phyloP scores from a whole-genome alignment of 768 basidiomycete species.

The Grammothele lineata region DNA sequence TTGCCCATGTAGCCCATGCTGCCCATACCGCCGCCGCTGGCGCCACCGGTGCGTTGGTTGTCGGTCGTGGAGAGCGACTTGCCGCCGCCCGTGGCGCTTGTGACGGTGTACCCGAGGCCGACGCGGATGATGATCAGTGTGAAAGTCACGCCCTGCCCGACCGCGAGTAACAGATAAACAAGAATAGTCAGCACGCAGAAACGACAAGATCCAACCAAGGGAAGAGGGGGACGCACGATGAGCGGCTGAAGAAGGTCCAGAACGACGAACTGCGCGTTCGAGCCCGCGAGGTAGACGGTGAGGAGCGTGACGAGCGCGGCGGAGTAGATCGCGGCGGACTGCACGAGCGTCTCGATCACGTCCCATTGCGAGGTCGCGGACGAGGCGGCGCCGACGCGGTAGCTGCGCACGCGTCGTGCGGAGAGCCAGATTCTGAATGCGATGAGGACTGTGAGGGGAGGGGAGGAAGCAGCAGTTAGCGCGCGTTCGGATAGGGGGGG shows the following conservation, averaged over 20 bases:
- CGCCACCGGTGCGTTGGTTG: not conserved
- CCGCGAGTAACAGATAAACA: not conserved
- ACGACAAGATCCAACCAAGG: not conserved
- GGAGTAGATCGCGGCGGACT: conserved; percentile 11
- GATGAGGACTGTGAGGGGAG: too few relatives aligned
- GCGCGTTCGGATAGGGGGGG: too few relatives aligned
- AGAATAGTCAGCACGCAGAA: too few relatives aligned
- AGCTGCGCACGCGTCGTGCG: not conserved
- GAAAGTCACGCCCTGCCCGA: too few relatives aligned
- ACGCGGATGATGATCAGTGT: too few relatives aligned
- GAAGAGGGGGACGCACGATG: conserved; percentile 3
- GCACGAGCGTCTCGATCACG: conserved; percentile 9
- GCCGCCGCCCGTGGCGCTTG: not conserved
- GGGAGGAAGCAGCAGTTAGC: too few relatives aligned
- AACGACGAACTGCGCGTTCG: conserved; percentile 8
- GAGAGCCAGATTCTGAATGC: conserved; percentile 2
- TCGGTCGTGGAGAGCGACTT: not conserved
- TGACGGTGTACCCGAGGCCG: too few relatives aligned
- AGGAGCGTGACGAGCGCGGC: conserved; percentile 2
- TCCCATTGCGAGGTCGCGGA: conserved; percentile 1
- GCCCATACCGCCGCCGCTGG: not conserved
- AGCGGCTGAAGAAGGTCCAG: conserved; percentile 6
- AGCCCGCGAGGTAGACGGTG: not conserved
- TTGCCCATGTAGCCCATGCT: too few relatives aligned
- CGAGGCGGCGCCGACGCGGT: not conserved